Evolutionary conservation across 2,329 filamentous ascomycete genomes (phyloP), one percentile per base, ranked within the genome.

Genomic region (Fusarium dlaminii): DNA sequence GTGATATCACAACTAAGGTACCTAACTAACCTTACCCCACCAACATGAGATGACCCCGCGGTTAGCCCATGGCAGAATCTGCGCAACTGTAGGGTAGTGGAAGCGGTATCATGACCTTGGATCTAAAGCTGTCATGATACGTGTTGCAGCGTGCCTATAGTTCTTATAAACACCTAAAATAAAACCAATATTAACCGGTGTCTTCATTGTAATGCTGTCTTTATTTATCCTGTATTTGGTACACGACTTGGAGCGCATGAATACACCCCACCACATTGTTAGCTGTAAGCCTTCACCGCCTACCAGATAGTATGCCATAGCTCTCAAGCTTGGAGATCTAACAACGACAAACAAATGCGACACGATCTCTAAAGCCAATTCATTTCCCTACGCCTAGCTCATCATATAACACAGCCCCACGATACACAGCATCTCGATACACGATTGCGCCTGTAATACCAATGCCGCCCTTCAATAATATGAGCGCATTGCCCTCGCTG

Each of bases 401-500:
- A 7, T 18, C 1, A 18, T 10, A 24, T n/a, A 29, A 8, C 24
- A 11, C 9, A 17, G 13, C 6, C 29, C 20, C 34, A 24, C 30
- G 49, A 22, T 34, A 17, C 8, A 27, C 22, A 15, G 18, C 14
- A n/a, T 15, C 17, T 34, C 32, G 7, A 54, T 20, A 42, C n/a
- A 10, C 34, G 45, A 45, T 24, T 30, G 29, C 34, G n/a, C 20
- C 24, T 8, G 20, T 24, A 29, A 18, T 42, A 36, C 49, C 42
- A 63, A 89, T 89, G 87, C 77, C 83, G 15, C 81, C 84, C 36
- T 76, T 84, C n/a, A 39, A 29, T 24, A 84, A 83, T 55, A 82
- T 90, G 78, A 82, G 80, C 45, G 81, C 80, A 49, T 79, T 90
- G 71, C 87, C 89, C 15, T 86, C 89, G 58, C 76, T 95, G 79